Conservation (phyloP, 139 green algal genomes). For the Chlamydomonas asymmetrica region DNA sequence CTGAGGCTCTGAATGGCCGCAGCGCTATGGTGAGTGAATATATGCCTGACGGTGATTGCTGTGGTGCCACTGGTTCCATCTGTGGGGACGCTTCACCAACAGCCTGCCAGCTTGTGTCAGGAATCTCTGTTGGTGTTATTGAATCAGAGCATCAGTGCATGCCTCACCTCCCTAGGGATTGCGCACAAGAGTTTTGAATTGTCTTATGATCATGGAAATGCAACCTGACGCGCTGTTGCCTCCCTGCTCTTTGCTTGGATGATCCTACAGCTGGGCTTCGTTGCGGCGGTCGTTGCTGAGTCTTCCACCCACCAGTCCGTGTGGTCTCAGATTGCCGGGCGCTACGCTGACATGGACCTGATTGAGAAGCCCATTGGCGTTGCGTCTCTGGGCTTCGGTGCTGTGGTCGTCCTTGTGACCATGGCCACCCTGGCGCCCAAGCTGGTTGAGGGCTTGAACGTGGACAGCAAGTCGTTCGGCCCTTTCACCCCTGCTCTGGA, state of each 20-base stretch:
- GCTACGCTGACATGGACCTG: constrained; percentile 28
- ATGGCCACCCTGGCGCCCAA: constrained; percentile 36
- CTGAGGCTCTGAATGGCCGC: constrained; percentile 40
- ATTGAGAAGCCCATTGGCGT: constrained; percentile 19
- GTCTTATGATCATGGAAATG: too few relatives aligned
- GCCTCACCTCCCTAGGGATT: too few relatives aligned
- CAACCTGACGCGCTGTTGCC: too few relatives aligned
- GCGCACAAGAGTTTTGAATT: too few relatives aligned
- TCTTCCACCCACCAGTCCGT: constrained; percentile 26
- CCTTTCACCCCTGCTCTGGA: constrained; percentile 38
- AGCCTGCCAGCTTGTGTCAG: too few relatives aligned
- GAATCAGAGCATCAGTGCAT: too few relatives aligned
- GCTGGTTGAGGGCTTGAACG: constrained; percentile 4
- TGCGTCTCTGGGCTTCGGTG: constrained; percentile 18
- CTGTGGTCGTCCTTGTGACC: constrained; percentile 27
- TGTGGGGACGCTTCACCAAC: too few relatives aligned
- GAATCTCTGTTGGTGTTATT: too few relatives aligned
- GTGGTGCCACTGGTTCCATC: too few relatives aligned
- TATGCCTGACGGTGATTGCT: too few relatives aligned
- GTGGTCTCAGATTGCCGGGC: constrained; percentile 29
- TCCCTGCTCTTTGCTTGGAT: too few relatives aligned
- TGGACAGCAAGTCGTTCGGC: constrained; percentile 25
- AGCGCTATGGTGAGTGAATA: too few relatives aligned
- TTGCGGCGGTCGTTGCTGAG: constrained; percentile 25
- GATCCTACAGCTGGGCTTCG: constrained; percentile 39